These are phyloP conservation scores for Eucommia ulmoides DNA, from an alignment of 257 asterid species.

Conservation along the genomic window DNA sequence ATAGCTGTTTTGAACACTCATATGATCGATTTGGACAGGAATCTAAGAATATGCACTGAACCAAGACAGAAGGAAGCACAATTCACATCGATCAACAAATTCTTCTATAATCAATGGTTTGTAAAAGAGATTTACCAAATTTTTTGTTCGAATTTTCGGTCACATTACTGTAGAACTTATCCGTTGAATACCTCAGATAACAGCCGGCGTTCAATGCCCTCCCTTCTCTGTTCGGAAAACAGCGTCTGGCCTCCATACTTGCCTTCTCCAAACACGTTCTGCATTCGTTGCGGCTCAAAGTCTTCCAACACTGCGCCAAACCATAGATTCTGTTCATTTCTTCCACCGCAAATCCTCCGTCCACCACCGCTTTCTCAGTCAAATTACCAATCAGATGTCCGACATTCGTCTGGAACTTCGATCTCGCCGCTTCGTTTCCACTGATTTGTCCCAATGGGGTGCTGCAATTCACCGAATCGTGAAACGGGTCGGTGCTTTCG, in stretches of 20 bases:
- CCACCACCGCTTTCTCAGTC: slow-evolving; percentile 30
- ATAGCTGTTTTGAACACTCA: no score
- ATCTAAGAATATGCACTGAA: no score
- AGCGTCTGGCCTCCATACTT: slow-evolving; percentile 26
- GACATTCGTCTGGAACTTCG: slow-evolving; percentile 19
- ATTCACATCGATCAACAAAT: neutral
- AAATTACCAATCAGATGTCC: slow-evolving; percentile 35
- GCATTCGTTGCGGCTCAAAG: slow-evolving; percentile 49
- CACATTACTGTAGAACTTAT: slow-evolving; percentile 40
- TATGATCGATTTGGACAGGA: no score
- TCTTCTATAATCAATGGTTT: neutral
- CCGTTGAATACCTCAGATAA: slow-evolving; percentile 68
- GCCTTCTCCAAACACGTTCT: slow-evolving; percentile 68
- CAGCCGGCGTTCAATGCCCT: slow-evolving; percentile 77
- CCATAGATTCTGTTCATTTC: slow-evolving; percentile 57
- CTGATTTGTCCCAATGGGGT: slow-evolving; percentile 16
- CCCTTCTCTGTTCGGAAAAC: slow-evolving; percentile 71
- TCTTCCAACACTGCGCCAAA: slow-evolving; percentile 86
- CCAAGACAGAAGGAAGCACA: no score
- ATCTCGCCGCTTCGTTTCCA: slow-evolving; percentile 10
- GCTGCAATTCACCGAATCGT: slow-evolving; percentile 44
- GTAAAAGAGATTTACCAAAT: slow-evolving; percentile 25
- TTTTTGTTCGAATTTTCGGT: slow-evolving; percentile 3
- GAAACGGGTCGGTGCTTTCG: slow-evolving; percentile 33
- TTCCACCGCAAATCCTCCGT: slow-evolving; percentile 32